Evolutionary conservation across 2,329 filamentous ascomycete species (phyloP).

Genomic region (Calonectria hongkongensis): DNA sequence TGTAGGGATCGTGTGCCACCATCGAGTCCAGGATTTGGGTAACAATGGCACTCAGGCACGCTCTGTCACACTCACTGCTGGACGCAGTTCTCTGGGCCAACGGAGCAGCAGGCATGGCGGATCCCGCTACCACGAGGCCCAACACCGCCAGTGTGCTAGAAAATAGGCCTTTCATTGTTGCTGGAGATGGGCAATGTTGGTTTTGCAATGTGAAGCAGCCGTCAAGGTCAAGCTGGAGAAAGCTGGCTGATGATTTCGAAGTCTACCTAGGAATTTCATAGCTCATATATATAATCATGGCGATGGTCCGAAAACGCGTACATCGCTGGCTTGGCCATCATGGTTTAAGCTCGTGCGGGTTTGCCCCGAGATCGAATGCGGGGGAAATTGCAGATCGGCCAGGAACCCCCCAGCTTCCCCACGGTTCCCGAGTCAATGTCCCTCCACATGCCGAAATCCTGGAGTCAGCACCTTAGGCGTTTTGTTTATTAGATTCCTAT

Average conservation of each 20-base stretch:
- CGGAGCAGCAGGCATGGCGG: slow-evolving; percentile 16
- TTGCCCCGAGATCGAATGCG: background rate
- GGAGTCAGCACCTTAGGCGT: background rate
- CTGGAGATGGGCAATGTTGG: background rate
- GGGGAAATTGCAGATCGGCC: slow-evolving; percentile 9
- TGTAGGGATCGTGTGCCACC: slow-evolving; percentile 32
- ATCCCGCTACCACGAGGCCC: slow-evolving; percentile 16
- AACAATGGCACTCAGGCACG: slow-evolving; percentile 28
- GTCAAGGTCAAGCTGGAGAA: background rate
- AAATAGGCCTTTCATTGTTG: slow-evolving; percentile 12
- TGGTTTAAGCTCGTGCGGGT: background rate
- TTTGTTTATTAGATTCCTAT: background rate
- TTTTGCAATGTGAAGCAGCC: background rate
- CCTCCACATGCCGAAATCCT: slow-evolving; percentile 5
- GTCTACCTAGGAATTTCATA: background rate
- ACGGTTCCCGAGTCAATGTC: background rate
- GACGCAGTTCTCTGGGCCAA: background rate
- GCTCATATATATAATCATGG: background rate
- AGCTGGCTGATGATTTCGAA: background rate
- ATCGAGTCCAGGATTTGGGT: slow-evolving; percentile 33
- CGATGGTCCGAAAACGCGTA: background rate
- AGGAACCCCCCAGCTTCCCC: background rate
- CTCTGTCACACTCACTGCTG: slow-evolving; percentile 23
- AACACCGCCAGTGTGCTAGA: slow-evolving; percentile 12
- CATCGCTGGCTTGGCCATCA: background rate